Conservation (phyloP, 116 monocot species). For the Thalassia testudinum region DNA sequence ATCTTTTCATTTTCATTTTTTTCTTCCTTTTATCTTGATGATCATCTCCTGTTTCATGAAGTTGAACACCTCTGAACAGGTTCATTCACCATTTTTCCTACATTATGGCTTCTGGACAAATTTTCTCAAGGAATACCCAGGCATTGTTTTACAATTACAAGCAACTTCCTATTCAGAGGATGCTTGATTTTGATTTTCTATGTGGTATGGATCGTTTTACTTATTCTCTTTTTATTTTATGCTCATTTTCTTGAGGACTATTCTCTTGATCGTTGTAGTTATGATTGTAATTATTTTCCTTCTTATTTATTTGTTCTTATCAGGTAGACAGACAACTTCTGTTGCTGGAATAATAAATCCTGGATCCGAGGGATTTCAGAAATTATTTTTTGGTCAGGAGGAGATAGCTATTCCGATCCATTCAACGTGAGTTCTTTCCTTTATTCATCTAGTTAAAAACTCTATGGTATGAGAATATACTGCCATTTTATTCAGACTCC, state of each 20-base stretch:
- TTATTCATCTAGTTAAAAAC: too few relatives aligned
- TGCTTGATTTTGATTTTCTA: slow-evolving; percentile 97
- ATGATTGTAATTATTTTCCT: not conserved
- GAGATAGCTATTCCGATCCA: slow-evolving; percentile 99
- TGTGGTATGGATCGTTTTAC: slow-evolving; percentile 33
- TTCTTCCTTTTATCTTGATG: too few relatives aligned
- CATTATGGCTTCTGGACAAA: slow-evolving; percentile 76
- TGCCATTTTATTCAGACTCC: too few relatives aligned
- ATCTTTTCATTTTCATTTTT: too few relatives aligned
- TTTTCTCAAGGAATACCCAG: slow-evolving; percentile 84
- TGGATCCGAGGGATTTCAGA: slow-evolving; percentile 95
- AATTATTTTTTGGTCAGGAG: slow-evolving; percentile 93
- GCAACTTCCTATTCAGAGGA: slow-evolving; percentile 90
- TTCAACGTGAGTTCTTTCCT: slow-evolving; percentile 32
- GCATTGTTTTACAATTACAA: slow-evolving; percentile 97
- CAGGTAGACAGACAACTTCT: slow-evolving; percentile 75
- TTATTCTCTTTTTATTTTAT: slow-evolving; percentile 1
- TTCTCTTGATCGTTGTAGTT: not conserved
- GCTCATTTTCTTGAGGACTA: not conserved
- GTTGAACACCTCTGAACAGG: too few relatives aligned
- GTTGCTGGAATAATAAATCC: slow-evolving; percentile 98
- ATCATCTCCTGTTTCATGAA: too few relatives aligned
- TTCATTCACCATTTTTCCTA: not conserved
- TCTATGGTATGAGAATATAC: too few relatives aligned
- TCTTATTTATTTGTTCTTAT: not conserved